Evolutionary conservation across 139 green algal species (phyloP), one percentile per base, ranked within the genome.

Genomic region (Microglena sp.): DNA sequence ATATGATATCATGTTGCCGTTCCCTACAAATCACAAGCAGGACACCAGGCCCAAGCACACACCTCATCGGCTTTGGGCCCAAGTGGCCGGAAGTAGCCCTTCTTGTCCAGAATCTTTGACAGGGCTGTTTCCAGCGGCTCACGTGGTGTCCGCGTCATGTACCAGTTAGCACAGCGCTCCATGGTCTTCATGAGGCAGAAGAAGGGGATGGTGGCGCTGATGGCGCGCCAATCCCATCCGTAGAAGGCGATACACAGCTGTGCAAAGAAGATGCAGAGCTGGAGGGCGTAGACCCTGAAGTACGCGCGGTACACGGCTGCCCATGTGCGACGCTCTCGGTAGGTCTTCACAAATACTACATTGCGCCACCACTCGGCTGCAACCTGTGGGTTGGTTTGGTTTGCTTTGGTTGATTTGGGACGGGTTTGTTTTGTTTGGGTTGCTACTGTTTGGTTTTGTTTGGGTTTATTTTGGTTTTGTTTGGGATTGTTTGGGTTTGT

Each of bases 291-390:
- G 15, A 84, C 72, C 24, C 77, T 66, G 70, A 70, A 84, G 53
- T 77, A 81, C 43, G 68, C 66, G 26, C 77, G 68, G 70, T 76
- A 84, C n/a, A 79, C 45, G n/a, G 72, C 70, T 8, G 67, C 33
- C 70, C 57, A 73, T 26, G 69, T 72, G 54, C 77, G 70, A 2
- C 77, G 66, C 71, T 84, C 77, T 7, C 70, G 64, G 67, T 75
- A 84, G 4, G 77, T 84, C 70, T 84, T 84, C 15, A 77, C 69
- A 64, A 84, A 84, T 24, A 73, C 63, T 33, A 34, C 31, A 29
- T 43, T 67, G 45, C 71, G 68, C 73, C 73, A 84, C 44, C 70
- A 84, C 53, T 80, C 71, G 6, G 60, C 45, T 0, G 77, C 77
- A 18, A 80, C 64, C 66, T 72, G 66, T 2, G 40, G 11, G n/a